phyloP scores from a whole-genome alignment of 2,329 filamentous ascomycete species.

The Paramyrothecium sp. region DNA sequence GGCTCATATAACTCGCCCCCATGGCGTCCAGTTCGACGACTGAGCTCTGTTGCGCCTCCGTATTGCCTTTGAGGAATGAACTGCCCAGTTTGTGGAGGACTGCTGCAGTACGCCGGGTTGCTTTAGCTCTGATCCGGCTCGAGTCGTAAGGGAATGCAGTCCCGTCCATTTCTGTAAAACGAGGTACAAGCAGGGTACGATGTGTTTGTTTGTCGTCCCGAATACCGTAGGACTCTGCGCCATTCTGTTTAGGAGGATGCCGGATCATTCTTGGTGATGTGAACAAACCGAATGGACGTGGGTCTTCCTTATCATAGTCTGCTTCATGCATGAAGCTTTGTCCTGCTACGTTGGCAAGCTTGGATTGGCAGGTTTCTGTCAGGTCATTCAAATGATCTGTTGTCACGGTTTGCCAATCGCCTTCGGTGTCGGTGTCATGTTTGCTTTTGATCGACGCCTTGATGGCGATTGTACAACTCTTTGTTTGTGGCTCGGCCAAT shows the following conservation, averaged over 20 bases:
- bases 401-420: constrained; percentile 35
- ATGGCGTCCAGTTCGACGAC: constrained; percentile 19
- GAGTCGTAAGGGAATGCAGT: constrained; percentile 18
- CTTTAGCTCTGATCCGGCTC: constrained; percentile 14
- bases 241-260: constrained; percentile 14
- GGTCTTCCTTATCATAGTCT: constrained; percentile 23
- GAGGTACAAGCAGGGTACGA: constrained; percentile 17
- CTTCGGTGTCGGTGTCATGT: constrained; percentile 14
- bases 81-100: constrained; percentile 22
- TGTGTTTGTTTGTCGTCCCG: constrained; percentile 18
- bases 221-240: constrained; percentile 13
- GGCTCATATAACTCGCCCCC: constrained; percentile 26
- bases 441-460: background rate
- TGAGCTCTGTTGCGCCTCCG: constrained; percentile 1
- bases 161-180: constrained; percentile 7
- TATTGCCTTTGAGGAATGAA: constrained; percentile 15
- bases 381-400: constrained; percentile 23
- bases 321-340: constrained; percentile 47
- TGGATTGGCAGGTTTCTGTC: constrained; percentile 16
- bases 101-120: constrained; percentile 17
- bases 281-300: constrained; percentile 14
- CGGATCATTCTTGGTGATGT: constrained; percentile 24
- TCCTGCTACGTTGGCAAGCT: constrained; percentile 28
- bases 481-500: background rate
- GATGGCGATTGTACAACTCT: background rate